Evolutionary conservation across 192 early-diverging fungal species (phyloP), one percentile per base, ranked within the genome.

Genomic region (Umbelopsis sp.): DNA sequence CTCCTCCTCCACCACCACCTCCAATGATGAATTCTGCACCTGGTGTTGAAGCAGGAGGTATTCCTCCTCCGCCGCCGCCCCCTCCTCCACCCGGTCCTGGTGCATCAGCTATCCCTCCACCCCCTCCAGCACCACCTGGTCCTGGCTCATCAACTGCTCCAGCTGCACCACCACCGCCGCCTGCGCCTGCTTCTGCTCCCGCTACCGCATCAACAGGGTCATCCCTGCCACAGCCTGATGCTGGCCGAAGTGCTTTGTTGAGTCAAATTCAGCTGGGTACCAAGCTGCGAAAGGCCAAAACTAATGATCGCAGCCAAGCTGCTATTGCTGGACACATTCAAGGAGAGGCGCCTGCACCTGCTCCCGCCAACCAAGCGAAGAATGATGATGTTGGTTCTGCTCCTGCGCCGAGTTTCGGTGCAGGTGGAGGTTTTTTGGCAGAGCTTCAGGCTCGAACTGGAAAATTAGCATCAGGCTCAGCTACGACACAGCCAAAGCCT

Each of bases 251-350:
- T 61, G 90, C 90, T 4, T 78, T 94, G 18, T 76, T 94, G 65
- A 77, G 82, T 67, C 90, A 94, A 71, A 94, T 94, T 70, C 89
- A 91, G 71, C 53, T 78, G 61, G 92, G 92, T 8, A 79, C 75
- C 41, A 76, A 66, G 47, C 80, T 94, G 16, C 88, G 84, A 41
- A 87, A 88, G 75, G 64, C 89, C 1, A 73, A 80, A 22, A 91
- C 91, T 1, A 87, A 86, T 55, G 92, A 94, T 74, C 87, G 86
- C 44, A 89, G 87, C 18, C 50, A 45, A 7, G 75, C 85, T 4
- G 65, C 69, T 44, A 74, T 79, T 41, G 68, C 77, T 53, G 80
- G 80, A 3, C 73, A 70, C 15, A 81, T 88, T 27, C 47, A 82
- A n/a, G 82, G 78, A 8, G 82, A 79, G 1, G 69, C 65, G 20